Evolutionary conservation across 1,284 basidiomycete species (phyloP), one percentile per base, ranked within the genome.

Genomic region (Papiliotrema fonsecae): DNA sequence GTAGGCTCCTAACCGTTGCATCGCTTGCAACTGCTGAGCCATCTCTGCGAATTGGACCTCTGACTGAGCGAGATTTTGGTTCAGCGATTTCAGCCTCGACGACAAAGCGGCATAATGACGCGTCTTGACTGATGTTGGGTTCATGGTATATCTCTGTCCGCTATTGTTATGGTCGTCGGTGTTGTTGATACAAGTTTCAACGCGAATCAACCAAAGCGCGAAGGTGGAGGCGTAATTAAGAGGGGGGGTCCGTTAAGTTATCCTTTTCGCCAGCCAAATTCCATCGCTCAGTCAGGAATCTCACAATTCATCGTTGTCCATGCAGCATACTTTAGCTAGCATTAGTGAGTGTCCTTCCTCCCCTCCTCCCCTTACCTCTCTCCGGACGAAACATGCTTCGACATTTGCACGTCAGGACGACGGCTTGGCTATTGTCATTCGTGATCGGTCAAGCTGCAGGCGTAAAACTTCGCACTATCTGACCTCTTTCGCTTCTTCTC

Each of bases 61-160:
- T 0, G 65, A 67, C 41, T 69, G 65, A 27, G 49, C 52, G 35
- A 74, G 62, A 36, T 70, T 70, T 14, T 48, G 6, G 27, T 65
- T 63, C 22, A 74, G 60, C 9, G 52, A 51, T 28, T 63, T 53
- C 1, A 74, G 50, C 2, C 65, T 58, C 9, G 65, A 63, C 0
- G 70, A 56, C 26, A 74, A 62, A 19, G 69, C 65, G 25, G 64
- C 60, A 49, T 73, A 73, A 51, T 74, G 71, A 25, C 72, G 51
- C 22, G 65, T 55, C 54, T 74, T 74, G 26, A 47, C 38, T 3
- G 28, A 22, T 6, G 38, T 32, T 7, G 46, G 18, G 27, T 32
- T 37, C 34, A 38, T 45, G 22, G 32, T 45, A n/a, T n/a, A n/a
- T n/a, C 34, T 35, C 19, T 35, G 34, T 35, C 19, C 16, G 16